phyloP scores from a whole-genome alignment of 2,329 filamentous ascomycete genomes.

The Xylaria sp. region DNA sequence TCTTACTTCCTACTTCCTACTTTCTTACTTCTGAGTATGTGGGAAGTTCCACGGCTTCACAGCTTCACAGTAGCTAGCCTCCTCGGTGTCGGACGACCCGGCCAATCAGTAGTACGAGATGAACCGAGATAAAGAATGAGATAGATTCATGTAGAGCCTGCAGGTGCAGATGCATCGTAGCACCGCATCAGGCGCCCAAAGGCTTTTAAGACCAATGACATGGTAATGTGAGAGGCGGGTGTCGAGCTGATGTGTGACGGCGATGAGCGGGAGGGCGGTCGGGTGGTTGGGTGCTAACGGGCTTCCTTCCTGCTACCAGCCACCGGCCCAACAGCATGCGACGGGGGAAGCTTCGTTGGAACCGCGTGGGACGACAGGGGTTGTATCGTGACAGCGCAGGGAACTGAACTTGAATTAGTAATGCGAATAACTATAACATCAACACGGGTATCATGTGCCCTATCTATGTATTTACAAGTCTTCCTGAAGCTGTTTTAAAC shows the following conservation, averaged over 20 bases:
- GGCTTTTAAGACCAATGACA: conserved; percentile 40
- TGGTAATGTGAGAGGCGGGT: conserved; percentile 41
- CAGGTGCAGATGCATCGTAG: conserved; percentile 34
- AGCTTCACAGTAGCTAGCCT: background rate
- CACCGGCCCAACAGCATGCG: conserved; percentile 32
- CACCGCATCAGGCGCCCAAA: conserved; percentile 31
- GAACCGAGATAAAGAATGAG: background rate
- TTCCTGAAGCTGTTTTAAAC: too few relatives aligned
- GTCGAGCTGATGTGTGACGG: conserved; percentile 26
- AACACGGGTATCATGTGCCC: too few relatives aligned
- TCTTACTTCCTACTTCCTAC: too few relatives aligned
- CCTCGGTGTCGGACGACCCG: conserved; percentile 30
- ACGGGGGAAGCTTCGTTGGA: conserved; percentile 13
- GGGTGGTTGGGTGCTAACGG: conserved; percentile 35
- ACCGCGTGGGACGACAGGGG: conserved; percentile 18
- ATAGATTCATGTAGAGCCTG: conserved; percentile 16
- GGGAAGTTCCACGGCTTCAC: conserved; percentile 5
- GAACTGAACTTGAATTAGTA: background rate
- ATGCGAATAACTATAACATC: background rate
- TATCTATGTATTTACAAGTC: too few relatives aligned
- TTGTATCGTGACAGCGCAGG: background rate
- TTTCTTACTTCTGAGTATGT: background rate
- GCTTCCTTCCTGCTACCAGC: conserved; percentile 29
- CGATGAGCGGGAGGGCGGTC: conserved; percentile 16
- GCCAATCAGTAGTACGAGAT: conserved; percentile 31